phyloP scores from a whole-genome alignment of 192 early-diverging fungal species.

The Piromyces finnis region DNA sequence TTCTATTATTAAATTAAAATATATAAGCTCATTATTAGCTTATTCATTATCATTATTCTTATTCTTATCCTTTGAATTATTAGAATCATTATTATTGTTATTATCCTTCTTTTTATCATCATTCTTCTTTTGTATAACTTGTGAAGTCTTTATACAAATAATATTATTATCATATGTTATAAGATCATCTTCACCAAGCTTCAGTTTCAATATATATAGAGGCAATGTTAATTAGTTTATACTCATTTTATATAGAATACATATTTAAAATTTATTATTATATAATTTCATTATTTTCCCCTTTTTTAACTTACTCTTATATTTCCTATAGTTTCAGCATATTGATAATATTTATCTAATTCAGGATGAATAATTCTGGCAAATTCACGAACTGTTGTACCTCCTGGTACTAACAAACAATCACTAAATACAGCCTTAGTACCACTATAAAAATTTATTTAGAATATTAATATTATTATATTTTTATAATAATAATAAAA shows the following conservation, averaged over 20 bases:
- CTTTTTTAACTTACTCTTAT: constrained; percentile 30
- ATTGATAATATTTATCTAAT: constrained; percentile 40
- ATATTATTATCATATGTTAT: constrained; percentile 39
- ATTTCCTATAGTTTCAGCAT: constrained; percentile 58
- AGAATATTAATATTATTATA: neutral
- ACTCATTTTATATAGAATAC: neutral
- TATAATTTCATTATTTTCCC: neutral
- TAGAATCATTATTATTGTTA: neutral
- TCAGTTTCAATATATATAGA: constrained; percentile 1
- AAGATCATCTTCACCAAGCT: constrained; percentile 41
- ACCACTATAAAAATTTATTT: constrained; percentile 2
- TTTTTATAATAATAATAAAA: no score
- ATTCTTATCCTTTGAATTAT: neutral
- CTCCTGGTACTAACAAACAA: constrained; percentile 49
- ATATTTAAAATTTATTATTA: neutral
- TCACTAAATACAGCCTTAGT: constrained; percentile 46
- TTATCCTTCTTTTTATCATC: neutral
- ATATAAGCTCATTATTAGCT: no score
- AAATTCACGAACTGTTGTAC: constrained; percentile 59
- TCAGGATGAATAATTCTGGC: constrained; percentile 52
- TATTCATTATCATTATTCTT: neutral
- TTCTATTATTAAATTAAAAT: no score
- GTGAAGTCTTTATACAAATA: constrained; percentile 44
- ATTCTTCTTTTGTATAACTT: constrained; percentile 3
- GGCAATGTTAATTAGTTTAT: no score